Base-by-base conservation (phyloP, 2,329 filamentous ascomycete species). In the Aphanocladium album region DNA sequence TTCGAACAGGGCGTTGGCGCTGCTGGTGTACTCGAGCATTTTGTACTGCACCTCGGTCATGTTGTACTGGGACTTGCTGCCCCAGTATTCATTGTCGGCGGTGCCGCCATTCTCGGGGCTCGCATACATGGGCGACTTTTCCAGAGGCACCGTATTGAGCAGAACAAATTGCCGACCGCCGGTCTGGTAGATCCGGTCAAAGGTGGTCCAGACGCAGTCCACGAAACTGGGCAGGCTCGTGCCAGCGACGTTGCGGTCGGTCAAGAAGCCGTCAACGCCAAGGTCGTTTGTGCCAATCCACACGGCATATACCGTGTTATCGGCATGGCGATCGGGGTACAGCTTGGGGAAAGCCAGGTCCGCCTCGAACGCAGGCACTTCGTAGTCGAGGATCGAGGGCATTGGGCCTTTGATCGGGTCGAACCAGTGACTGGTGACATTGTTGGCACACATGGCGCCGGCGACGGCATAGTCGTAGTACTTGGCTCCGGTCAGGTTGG, bases 251-350 rank as follows among this genome's bases (percentile, higher is more conserved):
- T 91, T 86, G 25, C 78, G 79, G 68, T 91, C 87, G 5, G 81
- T 84, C 35, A 93, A 71, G 68, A 92, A 88, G 9, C 82, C 87
- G 56, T 79, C 73, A 60, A 77, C 79, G 23, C 89, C 89, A 11
- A 93, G 76, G 68, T 95, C 90, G 69, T 93, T 93, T 25, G 89
- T 92, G 3, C 90, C 90, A 67, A 93, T 91, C 88, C 88, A 93
- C 55, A 93, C 81, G 1, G 85, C 80, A 68, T 91, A 93, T 2
- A 90, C 85, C 0, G 89, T 90, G 64, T 86, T 85, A 33, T 82
- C 73, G 1, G 80, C 66, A 2, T 77, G 79, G 50, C 79, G 73
- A 64, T 77, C 67, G 0, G 73, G 71, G 64, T 79, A 82, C 5
- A 83, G 70, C 2, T 74, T 70, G 60, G 73, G 70, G 57, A 72